Base-by-base conservation (phyloP, 2,329 filamentous ascomycete species). In the Cladosporium sp. region DNA sequence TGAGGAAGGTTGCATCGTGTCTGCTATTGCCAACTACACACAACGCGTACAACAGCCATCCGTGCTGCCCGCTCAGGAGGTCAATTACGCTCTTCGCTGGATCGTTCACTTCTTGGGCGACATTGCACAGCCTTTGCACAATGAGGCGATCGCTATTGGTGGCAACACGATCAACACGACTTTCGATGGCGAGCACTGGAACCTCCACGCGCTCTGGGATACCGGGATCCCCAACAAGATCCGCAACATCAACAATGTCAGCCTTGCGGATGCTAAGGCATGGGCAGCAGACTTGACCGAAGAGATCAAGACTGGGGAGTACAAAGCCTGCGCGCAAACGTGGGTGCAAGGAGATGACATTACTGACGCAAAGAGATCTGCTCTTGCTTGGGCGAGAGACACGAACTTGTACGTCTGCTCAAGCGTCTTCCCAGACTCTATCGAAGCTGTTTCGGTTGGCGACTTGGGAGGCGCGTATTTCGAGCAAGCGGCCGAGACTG, bases 101-200 rank as follows among this genome's bases (percentile, higher is more conserved):
- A 68, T 83, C 54, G 70, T 83, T 20, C 79, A 74, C 56, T 80
- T 82, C 65, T 74, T 94, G 10, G 83, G 90, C 57, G 91, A 96
- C 69, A 67, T 69, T 53, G 60, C 63, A 0, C 90, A 58, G 67
- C 89, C 88, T 0, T 75, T 95, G 49, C 82, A 83, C 63, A 77
- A 78, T 12, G 80, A 83, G 65, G 74, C 71, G 39, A 66, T 74
- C 13, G 74, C 72, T 6, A 60, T 74, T 6, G 77, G 77, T 47
- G 77, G 75, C 34, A 78, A 78, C 63, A 66, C 64, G 2, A 74
- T 78, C 60, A 69, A 74, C 48, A 75, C 78, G 17, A 75, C 71
- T 1, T 79, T 77, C 64, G 66, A 73, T 52, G 72, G 71, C 32
- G 60, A 60, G 7, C 63, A 62, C 0, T 77, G 74, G 8, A 78